Conservation (phyloP, 371 early-diverging fungal species). For the Mucor irregularis region DNA sequence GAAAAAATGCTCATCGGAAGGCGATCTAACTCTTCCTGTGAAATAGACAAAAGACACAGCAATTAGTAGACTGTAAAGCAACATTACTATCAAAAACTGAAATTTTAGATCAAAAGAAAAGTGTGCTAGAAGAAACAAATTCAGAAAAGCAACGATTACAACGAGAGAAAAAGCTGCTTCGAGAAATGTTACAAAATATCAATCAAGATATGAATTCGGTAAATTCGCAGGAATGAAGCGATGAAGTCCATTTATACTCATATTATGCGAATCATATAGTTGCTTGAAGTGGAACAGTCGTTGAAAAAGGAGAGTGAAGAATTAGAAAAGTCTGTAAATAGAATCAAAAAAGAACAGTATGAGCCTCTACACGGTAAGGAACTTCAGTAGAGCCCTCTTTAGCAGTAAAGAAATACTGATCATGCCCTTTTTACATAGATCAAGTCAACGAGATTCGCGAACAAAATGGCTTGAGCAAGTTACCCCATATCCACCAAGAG, state of each 20-base stretch:
- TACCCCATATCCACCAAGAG: conserved; percentile 50
- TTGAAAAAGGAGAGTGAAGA: conserved; percentile 40
- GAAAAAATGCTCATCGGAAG: background rate
- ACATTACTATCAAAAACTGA: conserved; percentile 36
- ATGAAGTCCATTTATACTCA: background rate
- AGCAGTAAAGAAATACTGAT: background rate
- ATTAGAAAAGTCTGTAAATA: conserved; percentile 26
- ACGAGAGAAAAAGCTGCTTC: conserved; percentile 36
- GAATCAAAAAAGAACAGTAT: conserved; percentile 34
- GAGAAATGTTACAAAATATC: conserved; percentile 47
- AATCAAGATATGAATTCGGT: conserved; percentile 46
- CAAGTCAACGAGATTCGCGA: conserved; percentile 41
- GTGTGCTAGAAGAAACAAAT: conserved; percentile 36
- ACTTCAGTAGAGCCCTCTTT: background rate
- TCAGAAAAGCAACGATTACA: conserved; percentile 38
- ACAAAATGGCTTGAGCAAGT: conserved; percentile 29
- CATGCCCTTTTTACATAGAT: conserved; percentile 17
- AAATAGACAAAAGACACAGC: conserved; percentile 34
- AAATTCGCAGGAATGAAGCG: background rate
- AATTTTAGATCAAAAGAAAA: conserved; percentile 36
- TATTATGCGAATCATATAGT: conserved; percentile 5
- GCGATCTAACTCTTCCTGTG: background rate
- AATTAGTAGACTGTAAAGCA: conserved; percentile 39
- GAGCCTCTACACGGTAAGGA: conserved; percentile 47
- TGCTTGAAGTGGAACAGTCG: conserved; percentile 30